Evolutionary conservation across 352 stramenopile genomes (phyloP), one percentile per base, ranked within the genome.

Genomic region (Phytophthora melonis): DNA sequence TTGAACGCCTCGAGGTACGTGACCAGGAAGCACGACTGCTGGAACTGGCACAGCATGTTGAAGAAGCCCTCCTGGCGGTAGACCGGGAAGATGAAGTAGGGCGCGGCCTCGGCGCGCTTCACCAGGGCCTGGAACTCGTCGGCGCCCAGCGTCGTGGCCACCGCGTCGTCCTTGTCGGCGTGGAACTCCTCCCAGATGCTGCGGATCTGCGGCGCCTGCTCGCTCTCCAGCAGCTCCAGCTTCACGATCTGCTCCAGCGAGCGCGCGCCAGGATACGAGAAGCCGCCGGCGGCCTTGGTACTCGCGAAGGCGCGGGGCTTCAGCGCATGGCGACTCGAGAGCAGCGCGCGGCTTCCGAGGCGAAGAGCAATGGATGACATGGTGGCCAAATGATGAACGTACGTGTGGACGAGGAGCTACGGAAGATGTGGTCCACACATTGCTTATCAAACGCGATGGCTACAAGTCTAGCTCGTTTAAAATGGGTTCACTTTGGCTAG

Each of bases 31-130:
- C 89, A 95, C 70, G 89, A 94, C 70, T 95, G 88, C 78, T 96
- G 91, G 80, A 95, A 96, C 75, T 97, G 91, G 57, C 86, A 94
- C 60, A 97, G 59, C 86, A 97, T 92, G 66, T 93, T 96, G 81
- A 97, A 96, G 63, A 92, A 96, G 2, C 90, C 90, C 0, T 88
- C 83, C 63, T 96, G 81, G 61, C 90, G 90, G 52, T 93, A 93
- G 57, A 97, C 91, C 3, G 91, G 91, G 54, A 96, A 88, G 36
- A 97, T 73, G 59, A 94, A 95, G 72, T 85, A 94, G 3, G 89
- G 88, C 19, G 88, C 87, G 5, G 71, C 63, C 27, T 77, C 73
- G 0, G 86, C 88, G 21, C 90, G 88, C 54, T 81, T 67, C 50
- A 84, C 77, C 6, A 96, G 66, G 9, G 59, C 47, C 25, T 83